Evolutionary conservation across 768 basidiomycete genomes (phyloP), one percentile per base, ranked within the genome.

Genomic region (Ramaria sp.): DNA sequence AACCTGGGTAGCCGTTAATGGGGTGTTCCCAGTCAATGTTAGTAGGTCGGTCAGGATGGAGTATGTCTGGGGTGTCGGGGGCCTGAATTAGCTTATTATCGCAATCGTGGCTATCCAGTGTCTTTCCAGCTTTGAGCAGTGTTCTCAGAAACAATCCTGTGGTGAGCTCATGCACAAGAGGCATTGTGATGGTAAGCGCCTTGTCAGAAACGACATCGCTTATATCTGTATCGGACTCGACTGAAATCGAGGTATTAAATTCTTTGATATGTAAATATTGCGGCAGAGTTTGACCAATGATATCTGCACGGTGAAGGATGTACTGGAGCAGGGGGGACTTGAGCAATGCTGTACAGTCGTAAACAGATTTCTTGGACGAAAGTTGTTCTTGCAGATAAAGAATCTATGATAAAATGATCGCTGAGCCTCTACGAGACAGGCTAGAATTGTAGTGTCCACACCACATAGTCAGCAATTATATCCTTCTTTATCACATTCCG

Each of bases 81-180:
- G 16, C 5, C 22, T 32, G 32, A 13, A 55, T 45, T 3, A 50
- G 48, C 8, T 18, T 24, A 28, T 63, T 60, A 48, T 54, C 9
- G 10, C 60, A 56, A 52, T 59, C 59, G 13, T 72, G 69, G 6
- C 70, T 61, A 16, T 68, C 60, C 15, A 56, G 56, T 5, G 55
- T 44, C 5, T 62, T 57, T 8, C 71, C 72, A 0, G 69, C 68
- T 24, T 76, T 65, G 16, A 66, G 66, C 38, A 82, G 66, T 2
- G 71, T 69, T 36, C 72, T 70, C 25, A 71, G 66, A 53, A 81
- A 78, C 13, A 82, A 68, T 25, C 73, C 60, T 28, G 71, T 62
- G 3, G 78, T 67, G 27, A 82, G 70, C 1, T 66, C 64, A n/a
- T 67, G 69, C 16, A 82, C 73, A 30, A 69, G 61, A 0, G 78